Base-by-base conservation (phyloP, 73 alveolate species). In the Paraurostyla sp. region DNA sequence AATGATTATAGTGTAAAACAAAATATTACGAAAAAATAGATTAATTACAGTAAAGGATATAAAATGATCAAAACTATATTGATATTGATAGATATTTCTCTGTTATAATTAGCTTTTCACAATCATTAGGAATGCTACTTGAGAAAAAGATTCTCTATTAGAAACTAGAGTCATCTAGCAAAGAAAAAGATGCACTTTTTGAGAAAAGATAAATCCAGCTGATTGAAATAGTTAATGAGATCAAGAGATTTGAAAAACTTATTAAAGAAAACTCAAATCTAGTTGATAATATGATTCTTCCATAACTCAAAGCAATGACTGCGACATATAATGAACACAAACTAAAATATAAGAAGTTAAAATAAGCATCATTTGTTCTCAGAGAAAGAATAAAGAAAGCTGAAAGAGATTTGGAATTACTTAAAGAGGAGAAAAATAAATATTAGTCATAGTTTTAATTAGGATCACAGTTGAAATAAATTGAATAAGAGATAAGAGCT, bases 261-360 rank as follows among this genome's bases (percentile, higher is more conserved):
- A 87, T 87, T 32, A 78, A 75, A 16, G 84, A 75, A 50, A 87
- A 87, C 81, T 45, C 65, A 29, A 73, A 87, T 20, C 33, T 75
- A 0, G 93, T 87, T 33, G 93, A 87, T 36, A 87, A 87, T 57
- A 75, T 87, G 85, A 75, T 87, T 20, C 35, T 71, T 6, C 93
- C 93, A 0, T 41, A 75, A 22, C 43, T 87, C n/a, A 87, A 87
- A 69, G 83, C 87, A 18, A 71, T 87, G 62, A 35, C 83, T 20
- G 36, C 71, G 1, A 62, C 85, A 0, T 83, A 83, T 40, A 83
- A 68, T 46, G 85, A 83, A n/a, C 85, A 83, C 68, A 83, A 83
- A 50, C 23, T 20, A 30, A 85, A 56, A 36, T 46, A 69, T 41
- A 50, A 41, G 35, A 41, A 71, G 40, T 68, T 73, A 27, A 50